Percentiles rank a stretch among this genome's conserved stretches.
phyloP scores from a whole-genome alignment of 2,329 filamentous ascomycete species.

The Monosporascus sp. region DNA sequence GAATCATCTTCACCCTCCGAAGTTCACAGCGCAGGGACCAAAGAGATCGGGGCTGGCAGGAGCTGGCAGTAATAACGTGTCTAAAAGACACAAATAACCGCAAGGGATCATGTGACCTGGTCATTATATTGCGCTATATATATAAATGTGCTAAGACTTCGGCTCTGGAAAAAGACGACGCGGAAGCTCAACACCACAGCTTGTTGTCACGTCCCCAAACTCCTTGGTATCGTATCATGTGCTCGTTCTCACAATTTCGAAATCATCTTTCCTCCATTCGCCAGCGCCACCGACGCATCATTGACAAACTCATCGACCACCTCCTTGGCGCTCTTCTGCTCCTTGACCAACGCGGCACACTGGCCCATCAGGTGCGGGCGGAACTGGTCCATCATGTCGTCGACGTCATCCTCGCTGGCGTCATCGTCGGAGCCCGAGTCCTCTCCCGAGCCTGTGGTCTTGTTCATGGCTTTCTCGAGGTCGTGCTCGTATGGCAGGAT shows the following conservation, averaged over 20 bases:
- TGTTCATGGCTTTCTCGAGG: slow-evolving; percentile 68
- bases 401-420: slow-evolving; percentile 62
- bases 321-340: slow-evolving; percentile 83
- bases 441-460: slow-evolving; percentile 32
- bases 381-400: slow-evolving; percentile 80
- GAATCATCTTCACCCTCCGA: too few relatives aligned
- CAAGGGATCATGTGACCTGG: too few relatives aligned
- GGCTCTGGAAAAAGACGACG: too few relatives aligned
- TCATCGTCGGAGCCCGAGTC: slow-evolving; percentile 55
- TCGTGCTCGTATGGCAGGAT: slow-evolving; percentile 92
- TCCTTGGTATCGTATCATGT: not conserved
- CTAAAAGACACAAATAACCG: too few relatives aligned
- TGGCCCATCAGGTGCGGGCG: slow-evolving; percentile 69
- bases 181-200: not conserved
- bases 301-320: slow-evolving; percentile 92
- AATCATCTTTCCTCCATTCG: slow-evolving; percentile 63
- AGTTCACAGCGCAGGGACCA: too few relatives aligned
- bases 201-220: not conserved
- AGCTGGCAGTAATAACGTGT: too few relatives aligned
- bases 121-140: too few relatives aligned
- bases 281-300: slow-evolving; percentile 69
- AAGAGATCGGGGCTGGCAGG: too few relatives aligned
- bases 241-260: slow-evolving; percentile 58
- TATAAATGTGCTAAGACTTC: too few relatives aligned
- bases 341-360: slow-evolving; percentile 87